A percentile compares a stretch with the other conserved stretches of the same genome.
These are phyloP conservation scores for Colletotrichum shisoi DNA, from an alignment of 2,329 filamentous ascomycete species.

Conservation along the genomic window DNA sequence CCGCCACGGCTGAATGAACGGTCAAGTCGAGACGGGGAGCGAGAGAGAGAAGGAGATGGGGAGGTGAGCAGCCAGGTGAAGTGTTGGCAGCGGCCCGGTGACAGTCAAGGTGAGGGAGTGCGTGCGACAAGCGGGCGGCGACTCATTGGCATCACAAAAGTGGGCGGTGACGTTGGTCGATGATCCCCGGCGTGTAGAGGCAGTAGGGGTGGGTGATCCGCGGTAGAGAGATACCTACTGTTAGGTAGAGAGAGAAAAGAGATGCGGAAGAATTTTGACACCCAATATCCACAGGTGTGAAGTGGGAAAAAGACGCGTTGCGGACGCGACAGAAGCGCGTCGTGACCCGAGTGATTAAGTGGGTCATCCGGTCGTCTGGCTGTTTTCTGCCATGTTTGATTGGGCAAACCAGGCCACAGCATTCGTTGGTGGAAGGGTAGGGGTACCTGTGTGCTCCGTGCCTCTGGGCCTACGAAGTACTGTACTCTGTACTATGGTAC, in stretches of 20 bases:
- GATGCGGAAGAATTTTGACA: conserved; percentile 10
- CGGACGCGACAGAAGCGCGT: not conserved
- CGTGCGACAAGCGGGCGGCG: conserved; percentile 21
- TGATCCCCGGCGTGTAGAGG: not conserved
- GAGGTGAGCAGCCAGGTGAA: conserved; percentile 12
- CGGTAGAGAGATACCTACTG: conserved; percentile 21
- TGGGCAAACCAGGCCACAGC: not conserved
- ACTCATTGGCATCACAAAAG: conserved; percentile 32
- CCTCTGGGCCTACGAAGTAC: too few species aligned
- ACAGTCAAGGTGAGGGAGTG: conserved; percentile 20
- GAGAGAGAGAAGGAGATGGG: not conserved
- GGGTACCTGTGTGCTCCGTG: too few species aligned
- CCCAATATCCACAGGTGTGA: not conserved
- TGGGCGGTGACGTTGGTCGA: conserved; percentile 31
- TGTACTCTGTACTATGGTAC: too few species aligned
- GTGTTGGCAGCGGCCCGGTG: conserved; percentile 11
- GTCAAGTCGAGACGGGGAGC: not conserved
- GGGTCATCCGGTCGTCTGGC: not conserved
- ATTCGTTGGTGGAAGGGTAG: too few species aligned
- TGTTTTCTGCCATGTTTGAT: not conserved
- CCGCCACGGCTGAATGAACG: not conserved
- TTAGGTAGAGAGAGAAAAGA: not conserved
- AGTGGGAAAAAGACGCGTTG: conserved; percentile 33
- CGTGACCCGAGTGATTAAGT: not conserved
- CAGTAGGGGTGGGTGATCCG: not conserved